Evolutionary conservation across 305 asterid species (phyloP).

Genomic region (Coffea humblotiana): DNA sequence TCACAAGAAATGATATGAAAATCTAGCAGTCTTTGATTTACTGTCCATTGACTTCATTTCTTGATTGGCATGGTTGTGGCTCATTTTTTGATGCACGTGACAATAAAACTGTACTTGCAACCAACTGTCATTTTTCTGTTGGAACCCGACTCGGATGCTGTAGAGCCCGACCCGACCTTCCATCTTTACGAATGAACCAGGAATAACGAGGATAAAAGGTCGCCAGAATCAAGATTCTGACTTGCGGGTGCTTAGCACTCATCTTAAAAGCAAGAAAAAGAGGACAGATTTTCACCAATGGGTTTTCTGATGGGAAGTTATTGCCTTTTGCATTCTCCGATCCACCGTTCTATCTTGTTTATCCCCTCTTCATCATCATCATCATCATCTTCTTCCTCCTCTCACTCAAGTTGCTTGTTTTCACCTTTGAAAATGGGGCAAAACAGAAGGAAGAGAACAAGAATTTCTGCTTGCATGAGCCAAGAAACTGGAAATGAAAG

Average conservation of each 20-base stretch:
- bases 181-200: not conserved
- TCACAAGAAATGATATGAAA: not conserved
- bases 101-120: not conserved
- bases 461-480: conserved; percentile 30
- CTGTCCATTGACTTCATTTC: no score
- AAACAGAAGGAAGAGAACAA: conserved; percentile 35
- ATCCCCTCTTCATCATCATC: conserved; percentile 37
- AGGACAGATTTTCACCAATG: conserved; percentile 9
- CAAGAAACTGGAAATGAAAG: conserved; percentile 35
- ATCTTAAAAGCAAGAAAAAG: not conserved
- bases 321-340: conserved; percentile 38
- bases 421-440: conserved; percentile 41
- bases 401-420: conserved; percentile 26
- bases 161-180: not conserved
- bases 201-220: not conserved
- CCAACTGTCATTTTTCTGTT: not conserved
- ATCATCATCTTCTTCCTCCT: conserved; percentile 36
- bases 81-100: not conserved
- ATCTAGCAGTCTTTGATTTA: no score
- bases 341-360: conserved; percentile 29
- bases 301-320: conserved; percentile 35
- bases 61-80: no score
- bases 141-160: not conserved
- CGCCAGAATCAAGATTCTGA: not conserved
- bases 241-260: not conserved